Evolutionary conservation across 176 grass and related monocot genomes (phyloP), one percentile per base, ranked within the genome.

Genomic region (Lolium perenne): DNA sequence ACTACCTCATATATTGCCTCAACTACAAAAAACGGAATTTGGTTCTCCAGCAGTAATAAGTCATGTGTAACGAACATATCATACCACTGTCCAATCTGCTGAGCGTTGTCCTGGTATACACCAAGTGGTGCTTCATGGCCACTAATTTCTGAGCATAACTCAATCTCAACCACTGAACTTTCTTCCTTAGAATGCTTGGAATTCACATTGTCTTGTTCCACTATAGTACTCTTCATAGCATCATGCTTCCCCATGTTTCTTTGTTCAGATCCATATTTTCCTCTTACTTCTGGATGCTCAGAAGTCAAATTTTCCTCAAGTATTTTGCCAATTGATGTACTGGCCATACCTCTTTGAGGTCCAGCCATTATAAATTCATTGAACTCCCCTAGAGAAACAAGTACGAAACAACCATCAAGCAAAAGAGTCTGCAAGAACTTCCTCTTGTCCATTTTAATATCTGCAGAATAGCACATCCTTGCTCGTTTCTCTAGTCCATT

Each of bases 321-420:
- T 25, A 22, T 25, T 25, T 23, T 0, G 0, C 0, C 1, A 46
- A 6, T 0, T 25, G 56, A 46, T 45, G 2, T 0, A 15, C 11
- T 43, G 5, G 0, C 0, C 0, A 0, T 21, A 38, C 2, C 0
- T 10, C 7, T 61, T n/a, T 41, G 32, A 21, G 4, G 0, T 14
- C 6, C 17, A 38, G 21, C 0, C 5, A 0, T 3, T 1, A 72
- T 58, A 38, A 71, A 60, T 17, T 62, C 65, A 11, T 72, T 32
- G 0, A 0, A 50, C 0, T 0, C 2, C 7, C 54, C 20, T 32
- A 87, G 6, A 0, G 59, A 72, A 10, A 78, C 38, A 46, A 87
- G 79, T 0, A 87, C n/a, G 20, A 17, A 87, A 21, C 77, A 87
- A 5, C 77, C 85, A 4, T 81, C 85, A 17, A 87, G 85, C 3